Percentiles rank a stretch among this genome's conserved stretches.
Evolutionary conservation across 805 yeast genomes (phyloP).

Genomic region (Wickerhamiella azymoides): DNA sequence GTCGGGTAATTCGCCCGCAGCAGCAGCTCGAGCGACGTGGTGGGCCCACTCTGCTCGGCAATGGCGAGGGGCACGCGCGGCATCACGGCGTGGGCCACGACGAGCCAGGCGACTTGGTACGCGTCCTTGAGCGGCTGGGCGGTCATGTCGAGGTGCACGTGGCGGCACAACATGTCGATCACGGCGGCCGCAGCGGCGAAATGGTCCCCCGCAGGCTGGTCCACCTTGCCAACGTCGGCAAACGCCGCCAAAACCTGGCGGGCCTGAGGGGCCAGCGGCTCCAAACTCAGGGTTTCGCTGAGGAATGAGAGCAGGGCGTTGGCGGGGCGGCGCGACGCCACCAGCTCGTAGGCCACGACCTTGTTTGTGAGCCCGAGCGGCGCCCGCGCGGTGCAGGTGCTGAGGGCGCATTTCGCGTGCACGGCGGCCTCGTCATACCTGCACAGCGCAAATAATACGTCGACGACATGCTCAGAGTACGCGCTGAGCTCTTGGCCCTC

Average conservation of each 20-base stretch:
- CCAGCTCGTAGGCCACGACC: neutral
- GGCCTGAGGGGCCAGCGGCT: neutral
- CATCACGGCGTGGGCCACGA: slow-evolving; percentile 1
- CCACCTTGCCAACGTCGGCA: neutral
- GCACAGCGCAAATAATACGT: neutral
- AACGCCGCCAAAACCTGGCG: neutral
- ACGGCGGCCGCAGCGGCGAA: too few relatives aligned
- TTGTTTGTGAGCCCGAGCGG: neutral
- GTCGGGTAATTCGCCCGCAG: neutral
- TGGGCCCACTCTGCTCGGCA: neutral
- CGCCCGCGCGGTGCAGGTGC: neutral
- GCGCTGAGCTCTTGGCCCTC: neutral
- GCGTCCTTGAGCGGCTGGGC: neutral
- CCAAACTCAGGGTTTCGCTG: neutral
- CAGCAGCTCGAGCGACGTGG: neutral
- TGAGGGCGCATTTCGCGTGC: slow-evolving; percentile 5
- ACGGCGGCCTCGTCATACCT: neutral
- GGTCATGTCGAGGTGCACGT: neutral
- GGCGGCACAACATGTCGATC: neutral
- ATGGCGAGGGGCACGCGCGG: neutral
- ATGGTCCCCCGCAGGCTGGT: neutral
- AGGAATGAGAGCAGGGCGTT: neutral
- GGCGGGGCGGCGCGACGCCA: neutral
- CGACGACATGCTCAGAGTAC: neutral
- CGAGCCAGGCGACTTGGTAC: slow-evolving; percentile 3